Percentiles rank a stretch among this genome's conserved stretches.
Conservation (phyloP, 139 green algal genomes). For the Chlamydomonas schloesseri region DNA sequence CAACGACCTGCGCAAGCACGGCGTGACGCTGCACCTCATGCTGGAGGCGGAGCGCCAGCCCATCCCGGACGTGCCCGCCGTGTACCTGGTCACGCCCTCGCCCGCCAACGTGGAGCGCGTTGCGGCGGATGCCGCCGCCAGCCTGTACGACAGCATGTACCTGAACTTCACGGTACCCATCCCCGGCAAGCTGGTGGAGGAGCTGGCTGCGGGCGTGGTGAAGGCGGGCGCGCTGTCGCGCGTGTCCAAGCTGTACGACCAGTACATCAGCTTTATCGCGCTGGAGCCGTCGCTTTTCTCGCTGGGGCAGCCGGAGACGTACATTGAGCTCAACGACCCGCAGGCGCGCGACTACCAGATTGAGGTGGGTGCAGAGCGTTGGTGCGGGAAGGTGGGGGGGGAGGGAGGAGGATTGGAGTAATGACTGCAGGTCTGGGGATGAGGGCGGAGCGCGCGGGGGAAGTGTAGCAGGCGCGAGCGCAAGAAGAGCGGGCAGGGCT, state of each 20-base stretch:
- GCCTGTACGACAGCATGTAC: slow-evolving; percentile 93
- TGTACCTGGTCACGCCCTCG: slow-evolving; percentile 95
- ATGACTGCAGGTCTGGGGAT: not conserved
- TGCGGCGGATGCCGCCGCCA: slow-evolving; percentile 73
- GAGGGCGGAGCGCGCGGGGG: no score
- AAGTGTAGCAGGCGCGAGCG: no score
- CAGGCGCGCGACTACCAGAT: slow-evolving; percentile 88
- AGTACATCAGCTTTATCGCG: slow-evolving; percentile 93
- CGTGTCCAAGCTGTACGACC: slow-evolving; percentile 89
- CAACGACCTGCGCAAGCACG: slow-evolving; percentile 90
- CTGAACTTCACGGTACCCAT: slow-evolving; percentile 93
- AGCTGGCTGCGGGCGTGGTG: slow-evolving; percentile 80
- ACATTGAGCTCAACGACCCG: slow-evolving; percentile 95
- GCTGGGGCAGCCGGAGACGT: slow-evolving; percentile 85
- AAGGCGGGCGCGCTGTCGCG: slow-evolving; percentile 61
- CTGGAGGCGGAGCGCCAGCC: slow-evolving; percentile 90
- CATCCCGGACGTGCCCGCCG: slow-evolving; percentile 96
- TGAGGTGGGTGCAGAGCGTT: slow-evolving; percentile 78
- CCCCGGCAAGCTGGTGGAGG: slow-evolving; percentile 83
- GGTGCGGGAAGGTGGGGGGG: not conserved
- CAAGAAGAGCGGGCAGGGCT: no score
- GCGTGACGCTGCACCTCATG: slow-evolving; percentile 95
- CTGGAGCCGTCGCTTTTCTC: slow-evolving; percentile 93
- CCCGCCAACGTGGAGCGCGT: slow-evolving; percentile 81
- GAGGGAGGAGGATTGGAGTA: not conserved